Evolutionary conservation across 2,329 filamentous ascomycete genomes (phyloP).

Genomic region (Penicillium corylophilum): DNA sequence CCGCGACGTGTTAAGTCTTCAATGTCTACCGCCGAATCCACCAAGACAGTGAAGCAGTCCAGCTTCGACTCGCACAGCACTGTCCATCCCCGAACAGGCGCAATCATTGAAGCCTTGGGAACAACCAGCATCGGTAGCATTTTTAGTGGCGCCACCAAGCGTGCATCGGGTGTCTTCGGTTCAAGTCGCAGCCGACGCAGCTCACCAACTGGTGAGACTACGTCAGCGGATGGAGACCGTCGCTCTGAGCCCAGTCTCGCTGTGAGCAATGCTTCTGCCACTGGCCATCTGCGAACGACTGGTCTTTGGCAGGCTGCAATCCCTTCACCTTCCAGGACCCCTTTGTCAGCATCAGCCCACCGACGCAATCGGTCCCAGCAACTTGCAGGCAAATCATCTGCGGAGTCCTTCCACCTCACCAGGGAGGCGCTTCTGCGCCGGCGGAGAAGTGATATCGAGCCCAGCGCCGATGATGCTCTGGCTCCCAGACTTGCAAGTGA

Average conservation of each 20-base stretch:
- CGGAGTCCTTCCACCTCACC: conserved; percentile 37
- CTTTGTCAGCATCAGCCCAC: conserved; percentile 23
- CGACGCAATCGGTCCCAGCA: conserved; percentile 41
- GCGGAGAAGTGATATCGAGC: conserved; percentile 29
- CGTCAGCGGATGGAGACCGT: conserved; percentile 35
- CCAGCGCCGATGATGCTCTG: conserved; percentile 15
- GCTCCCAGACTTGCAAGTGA: conserved; percentile 21
- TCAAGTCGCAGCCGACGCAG: conserved; percentile 37
- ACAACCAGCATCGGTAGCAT: conserved; percentile 39
- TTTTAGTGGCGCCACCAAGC: conserved; percentile 42
- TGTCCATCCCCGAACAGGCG: conserved; percentile 25
- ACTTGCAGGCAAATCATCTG: conserved; percentile 28
- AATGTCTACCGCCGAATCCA: conserved; percentile 48
- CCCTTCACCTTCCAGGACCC: conserved; percentile 11
- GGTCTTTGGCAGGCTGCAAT: conserved; percentile 33
- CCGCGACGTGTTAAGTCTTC: conserved; percentile 43
- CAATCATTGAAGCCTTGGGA: conserved; percentile 31
- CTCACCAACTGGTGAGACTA: conserved; percentile 35
- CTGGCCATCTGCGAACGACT: conserved; percentile 44
- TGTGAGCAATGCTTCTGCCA: conserved; percentile 45
- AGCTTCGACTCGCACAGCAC: conserved; percentile 24
- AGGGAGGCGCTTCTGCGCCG: conserved; percentile 37
- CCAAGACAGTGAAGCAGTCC: conserved; percentile 44
- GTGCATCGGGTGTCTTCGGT: conserved; percentile 35
- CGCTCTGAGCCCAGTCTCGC: conserved; percentile 46